Evolutionary conservation across 169 alveolate genomes (phyloP).

Genomic region (Hepatocystis sp.): DNA sequence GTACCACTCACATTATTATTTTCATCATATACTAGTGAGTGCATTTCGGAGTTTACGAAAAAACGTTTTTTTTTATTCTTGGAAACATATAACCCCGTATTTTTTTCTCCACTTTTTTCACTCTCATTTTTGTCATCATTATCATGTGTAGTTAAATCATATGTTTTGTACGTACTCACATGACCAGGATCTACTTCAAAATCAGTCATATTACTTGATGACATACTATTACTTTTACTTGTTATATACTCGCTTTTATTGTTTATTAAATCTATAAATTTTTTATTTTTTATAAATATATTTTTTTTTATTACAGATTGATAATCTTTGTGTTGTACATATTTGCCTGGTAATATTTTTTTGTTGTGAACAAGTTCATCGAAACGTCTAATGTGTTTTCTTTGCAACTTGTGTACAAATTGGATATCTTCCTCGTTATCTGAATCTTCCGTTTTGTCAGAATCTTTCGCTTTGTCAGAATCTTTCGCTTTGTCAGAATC

Average conservation of each 20-base stretch:
- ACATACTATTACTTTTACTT: constrained; percentile 36
- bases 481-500: too few species aligned
- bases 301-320: too few species aligned
- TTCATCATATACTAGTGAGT: constrained; percentile 12
- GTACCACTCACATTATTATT: too few species aligned
- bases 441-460: too few species aligned
- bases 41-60: constrained; percentile 20
- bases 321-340: too few species aligned
- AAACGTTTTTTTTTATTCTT: constrained; percentile 23
- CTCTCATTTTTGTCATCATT: background rate
- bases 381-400: too few species aligned
- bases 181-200: background rate
- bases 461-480: too few species aligned
- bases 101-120: background rate
- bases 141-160: background rate
- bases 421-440: too few species aligned
- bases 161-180: background rate
- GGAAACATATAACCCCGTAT: background rate
- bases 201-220: too few species aligned
- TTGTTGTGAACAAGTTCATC: too few species aligned
- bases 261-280: constrained; percentile 42
- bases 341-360: too few species aligned
- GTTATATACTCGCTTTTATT: constrained; percentile 7
- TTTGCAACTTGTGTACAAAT: too few species aligned
- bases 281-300: constrained; percentile 11